Evolutionary conservation across 768 basidiomycete species (phyloP).

Genomic region (Psilocybe sp.): DNA sequence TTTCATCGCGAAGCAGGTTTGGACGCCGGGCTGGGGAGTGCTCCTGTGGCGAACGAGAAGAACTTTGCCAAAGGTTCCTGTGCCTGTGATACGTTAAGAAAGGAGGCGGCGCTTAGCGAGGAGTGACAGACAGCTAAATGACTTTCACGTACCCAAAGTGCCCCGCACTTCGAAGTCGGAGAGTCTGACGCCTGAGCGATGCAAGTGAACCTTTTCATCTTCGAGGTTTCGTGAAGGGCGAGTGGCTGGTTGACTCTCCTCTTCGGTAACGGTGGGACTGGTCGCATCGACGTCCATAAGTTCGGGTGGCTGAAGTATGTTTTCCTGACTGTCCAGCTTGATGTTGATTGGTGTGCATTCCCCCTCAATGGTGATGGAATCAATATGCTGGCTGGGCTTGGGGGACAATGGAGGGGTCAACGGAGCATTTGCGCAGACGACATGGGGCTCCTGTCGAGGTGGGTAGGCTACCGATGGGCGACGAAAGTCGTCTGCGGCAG

Average conservation of each 20-base stretch:
- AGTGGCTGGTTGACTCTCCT: slow-evolving; percentile 15
- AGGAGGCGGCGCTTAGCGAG: slow-evolving; percentile 1
- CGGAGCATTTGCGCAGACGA: slow-evolving; percentile 52
- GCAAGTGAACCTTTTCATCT: slow-evolving; percentile 66
- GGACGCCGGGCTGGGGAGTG: slow-evolving; percentile 43
- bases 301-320: slow-evolving; percentile 8
- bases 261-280: slow-evolving; percentile 15
- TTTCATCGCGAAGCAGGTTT: slow-evolving; percentile 83
- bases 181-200: slow-evolving; percentile 57
- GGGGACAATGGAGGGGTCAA: slow-evolving; percentile 69
- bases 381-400: slow-evolving; percentile 33
- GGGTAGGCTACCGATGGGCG: slow-evolving; percentile 22
- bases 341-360: slow-evolving; percentile 11
- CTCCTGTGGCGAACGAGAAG: slow-evolving; percentile 79
- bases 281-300: slow-evolving; percentile 20
- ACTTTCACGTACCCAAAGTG: slow-evolving; percentile 54
- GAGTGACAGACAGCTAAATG: neutral
- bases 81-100: slow-evolving; percentile 49
- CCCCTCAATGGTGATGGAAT: slow-evolving; percentile 8
- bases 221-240: slow-evolving; percentile 62
- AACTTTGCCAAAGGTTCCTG: slow-evolving; percentile 95
- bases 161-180: slow-evolving; percentile 83
- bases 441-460: slow-evolving; percentile 31
- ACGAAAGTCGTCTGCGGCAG: slow-evolving; percentile 22
- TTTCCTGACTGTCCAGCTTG: slow-evolving; percentile 3